Base-by-base conservation (phyloP, 2,329 filamentous ascomycete species). In the Moelleriella libera region DNA sequence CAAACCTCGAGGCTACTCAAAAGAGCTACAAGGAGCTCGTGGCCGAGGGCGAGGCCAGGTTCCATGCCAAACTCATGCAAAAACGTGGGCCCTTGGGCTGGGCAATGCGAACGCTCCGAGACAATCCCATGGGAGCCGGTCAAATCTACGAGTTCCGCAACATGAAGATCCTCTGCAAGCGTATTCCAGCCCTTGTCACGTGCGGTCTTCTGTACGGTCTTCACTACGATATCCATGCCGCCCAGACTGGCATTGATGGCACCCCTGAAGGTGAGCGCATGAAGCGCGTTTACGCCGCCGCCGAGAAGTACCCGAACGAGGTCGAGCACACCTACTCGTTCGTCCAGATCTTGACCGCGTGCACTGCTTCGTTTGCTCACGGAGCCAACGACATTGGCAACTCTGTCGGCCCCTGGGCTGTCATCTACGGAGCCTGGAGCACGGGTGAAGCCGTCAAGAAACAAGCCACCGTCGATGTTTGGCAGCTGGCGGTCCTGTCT, bases 381-480 rank as follows among this genome's bases (percentile, higher is more conserved):
- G 84, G 84, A 50, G 82, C 84, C 61, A 88, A 88, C 61, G 84
- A 88, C 58, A 80, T 88, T 47, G 81, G 80, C 37, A 85, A 85
- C 67, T 76, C 82, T 0, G 81, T 79, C 53, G 82, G 81, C 32
- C 75, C 76, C 48, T 85, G 80, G 80, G 80, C 81, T 46, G 81
- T 75, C 53, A 83, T 85, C 61, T 85, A 85, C 68, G 43, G 41
- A 34, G 76, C 80, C 42, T 85, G 82, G 82, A 67, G 60, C 1
- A 83, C 78, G 2, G 82, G 83, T 47, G 69, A 69, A 32, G 73
- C 82, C 4, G 70, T 76, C 11, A 68, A 68, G 4, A 64, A 78
- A 53, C 85, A 86, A 66, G 75, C 79, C 3, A 63, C 74, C 0
- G 84, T 89, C 0, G 81, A 82, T 5, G 59, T 84, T 43, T 90